A percentile compares a stretch with the other conserved stretches of the same genome.
These are phyloP conservation scores for Daldinia eschscholtzii DNA, from an alignment of 2,329 filamentous ascomycete species.

Conservation along the genomic window DNA sequence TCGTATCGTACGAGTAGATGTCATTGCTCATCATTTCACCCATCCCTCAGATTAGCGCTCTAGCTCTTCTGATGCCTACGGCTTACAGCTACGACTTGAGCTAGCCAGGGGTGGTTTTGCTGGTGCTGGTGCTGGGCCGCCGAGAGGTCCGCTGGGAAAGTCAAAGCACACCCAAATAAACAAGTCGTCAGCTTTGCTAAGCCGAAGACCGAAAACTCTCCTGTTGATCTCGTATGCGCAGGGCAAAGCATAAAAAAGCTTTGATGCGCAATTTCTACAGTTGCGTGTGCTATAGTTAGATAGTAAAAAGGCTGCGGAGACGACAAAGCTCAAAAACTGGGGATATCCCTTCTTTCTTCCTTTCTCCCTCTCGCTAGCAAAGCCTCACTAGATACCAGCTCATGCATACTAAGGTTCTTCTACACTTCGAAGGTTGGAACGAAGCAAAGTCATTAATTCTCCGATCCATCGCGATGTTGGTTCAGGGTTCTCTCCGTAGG, in stretches of 20 bases:
- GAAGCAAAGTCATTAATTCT: constrained; percentile 32
- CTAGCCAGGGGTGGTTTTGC: constrained; percentile 11
- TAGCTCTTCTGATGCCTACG: constrained; percentile 14
- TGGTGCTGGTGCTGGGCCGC: neutral
- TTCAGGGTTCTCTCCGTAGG: constrained; percentile 18
- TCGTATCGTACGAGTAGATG: constrained; percentile 18
- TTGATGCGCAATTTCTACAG: constrained; percentile 14
- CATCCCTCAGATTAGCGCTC: constrained; percentile 15
- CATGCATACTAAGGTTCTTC: neutral
- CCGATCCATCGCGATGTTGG: constrained; percentile 32
- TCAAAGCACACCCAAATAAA: constrained; percentile 21
- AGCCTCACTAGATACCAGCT: constrained; percentile 31
- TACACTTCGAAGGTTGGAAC: constrained; percentile 13
- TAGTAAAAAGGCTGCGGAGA: constrained; percentile 9
- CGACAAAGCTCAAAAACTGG: neutral
- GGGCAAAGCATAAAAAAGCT: constrained; percentile 18
- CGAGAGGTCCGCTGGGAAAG: constrained; percentile 22
- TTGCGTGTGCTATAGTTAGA: constrained; percentile 1
- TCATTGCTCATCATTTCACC: constrained; percentile 1
- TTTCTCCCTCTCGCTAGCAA: constrained; percentile 6
- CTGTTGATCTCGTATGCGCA: constrained; percentile 27
- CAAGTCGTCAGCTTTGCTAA: constrained; percentile 13
- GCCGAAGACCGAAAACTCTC: constrained; percentile 26
- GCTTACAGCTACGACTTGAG: constrained; percentile 14
- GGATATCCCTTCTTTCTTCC: neutral